These are phyloP conservation scores for Sugiyamaella novakii DNA, from an alignment of 1,139 yeast species.

Conservation along the genomic window DNA sequence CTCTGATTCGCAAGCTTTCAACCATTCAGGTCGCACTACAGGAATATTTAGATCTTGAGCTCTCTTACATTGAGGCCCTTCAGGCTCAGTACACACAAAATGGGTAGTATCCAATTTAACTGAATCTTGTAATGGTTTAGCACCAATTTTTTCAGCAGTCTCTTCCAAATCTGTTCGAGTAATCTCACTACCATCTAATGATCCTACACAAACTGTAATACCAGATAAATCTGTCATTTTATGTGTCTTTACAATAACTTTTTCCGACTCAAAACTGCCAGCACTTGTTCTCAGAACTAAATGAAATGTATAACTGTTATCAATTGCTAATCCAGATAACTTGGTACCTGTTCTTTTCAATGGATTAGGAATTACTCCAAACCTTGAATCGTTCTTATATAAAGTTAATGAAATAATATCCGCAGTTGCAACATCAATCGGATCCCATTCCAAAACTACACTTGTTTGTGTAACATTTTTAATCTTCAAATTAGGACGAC, in stretches of 20 bases:
- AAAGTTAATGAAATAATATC: constrained; percentile 73
- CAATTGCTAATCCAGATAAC: constrained; percentile 87
- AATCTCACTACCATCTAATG: constrained; percentile 57
- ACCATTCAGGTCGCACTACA: constrained; percentile 94
- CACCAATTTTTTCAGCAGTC: constrained; percentile 74
- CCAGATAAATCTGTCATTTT: constrained; percentile 97
- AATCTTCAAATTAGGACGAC: constrained; percentile 67
- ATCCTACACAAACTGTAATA: constrained; percentile 88
- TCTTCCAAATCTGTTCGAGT: constrained; percentile 62
- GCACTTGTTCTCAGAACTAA: constrained; percentile 85
- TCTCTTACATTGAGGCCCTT: constrained; percentile 65
- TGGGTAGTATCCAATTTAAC: constrained; percentile 94
- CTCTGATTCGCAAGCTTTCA: constrained; percentile 89
- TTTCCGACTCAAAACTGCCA: constrained; percentile 74
- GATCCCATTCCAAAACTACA: constrained; percentile 94
- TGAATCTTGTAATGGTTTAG: constrained; percentile 69
- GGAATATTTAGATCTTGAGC: constrained; percentile 92
- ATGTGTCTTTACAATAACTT: constrained; percentile 75
- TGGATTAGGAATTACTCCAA: constrained; percentile 88
- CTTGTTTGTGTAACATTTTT: constrained; percentile 91
- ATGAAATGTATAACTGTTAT: constrained; percentile 77
- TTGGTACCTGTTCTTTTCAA: constrained; percentile 78
- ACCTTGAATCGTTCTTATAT: constrained; percentile 75
- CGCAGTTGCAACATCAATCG: constrained; percentile 80
- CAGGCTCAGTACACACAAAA: constrained; percentile 75